These are phyloP conservation scores for Juglanconis sp. DNA, from an alignment of 2,329 filamentous ascomycete species.

Conservation along the genomic window DNA sequence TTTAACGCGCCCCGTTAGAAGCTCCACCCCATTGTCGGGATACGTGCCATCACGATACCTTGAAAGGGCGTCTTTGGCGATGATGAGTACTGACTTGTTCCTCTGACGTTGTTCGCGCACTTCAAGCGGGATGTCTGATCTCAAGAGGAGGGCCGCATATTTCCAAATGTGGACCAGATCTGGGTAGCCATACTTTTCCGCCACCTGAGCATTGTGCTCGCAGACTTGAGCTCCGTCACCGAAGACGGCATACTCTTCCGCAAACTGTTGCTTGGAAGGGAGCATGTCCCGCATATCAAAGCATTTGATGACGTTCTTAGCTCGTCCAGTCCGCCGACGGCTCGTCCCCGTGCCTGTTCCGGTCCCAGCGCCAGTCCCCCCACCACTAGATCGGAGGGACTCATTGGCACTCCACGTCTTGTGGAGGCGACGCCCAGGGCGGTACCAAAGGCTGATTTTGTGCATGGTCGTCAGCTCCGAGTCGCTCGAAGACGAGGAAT, in stretches of 20 bases:
- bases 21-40: conserved; percentile 12
- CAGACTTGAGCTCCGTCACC: conserved; percentile 80
- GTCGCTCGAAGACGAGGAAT: conserved; percentile 51
- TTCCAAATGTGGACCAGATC: conserved; percentile 83
- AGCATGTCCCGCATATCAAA: conserved; percentile 67
- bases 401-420: conserved; percentile 56
- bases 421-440: conserved; percentile 48
- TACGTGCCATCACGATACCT: conserved; percentile 29
- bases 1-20: conserved; percentile 58
- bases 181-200: conserved; percentile 63
- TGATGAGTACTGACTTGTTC: conserved; percentile 62
- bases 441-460: conserved; percentile 56
- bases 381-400: conserved; percentile 58
- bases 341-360: conserved; percentile 54
- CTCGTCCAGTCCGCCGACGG: conserved; percentile 43
- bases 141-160: conserved; percentile 73
- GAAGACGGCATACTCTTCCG: conserved; percentile 77
- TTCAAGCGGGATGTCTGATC: conserved; percentile 71
- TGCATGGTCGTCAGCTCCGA: conserved; percentile 63
- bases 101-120: conserved; percentile 53
- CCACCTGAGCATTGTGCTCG: conserved; percentile 76
- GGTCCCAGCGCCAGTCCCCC: conserved; percentile 56
- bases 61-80: conserved; percentile 61
- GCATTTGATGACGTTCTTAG: conserved; percentile 71
- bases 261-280: conserved; percentile 76